Evolutionary conservation across 2,329 filamentous ascomycete genomes (phyloP).

Genomic region (Alternaria gansuensis): DNA sequence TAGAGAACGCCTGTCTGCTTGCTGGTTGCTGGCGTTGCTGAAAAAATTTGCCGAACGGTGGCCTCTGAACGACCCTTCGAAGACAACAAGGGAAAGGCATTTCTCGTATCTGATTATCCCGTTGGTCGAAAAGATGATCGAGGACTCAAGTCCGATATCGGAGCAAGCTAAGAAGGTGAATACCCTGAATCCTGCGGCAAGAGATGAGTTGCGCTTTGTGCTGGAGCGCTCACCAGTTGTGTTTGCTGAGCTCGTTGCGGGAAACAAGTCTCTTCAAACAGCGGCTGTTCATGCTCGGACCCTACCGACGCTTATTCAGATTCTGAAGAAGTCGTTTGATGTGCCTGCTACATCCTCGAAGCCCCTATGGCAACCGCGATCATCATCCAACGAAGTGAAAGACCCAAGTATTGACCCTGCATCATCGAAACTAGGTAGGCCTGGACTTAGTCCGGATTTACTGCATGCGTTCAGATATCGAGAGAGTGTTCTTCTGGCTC

Average conservation of each 20-base stretch:
- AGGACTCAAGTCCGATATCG: constrained; percentile 45
- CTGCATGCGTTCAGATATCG: constrained; percentile 77
- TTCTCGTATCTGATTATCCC: constrained; percentile 59
- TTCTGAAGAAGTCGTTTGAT: constrained; percentile 73
- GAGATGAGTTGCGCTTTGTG: constrained; percentile 42
- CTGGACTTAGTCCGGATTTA: constrained; percentile 59
- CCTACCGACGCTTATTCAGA: constrained; percentile 68
- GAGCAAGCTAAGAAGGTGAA: constrained; percentile 38
- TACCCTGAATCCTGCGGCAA: constrained; percentile 58
- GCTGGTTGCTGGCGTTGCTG: constrained; percentile 52
- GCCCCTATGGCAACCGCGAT: constrained; percentile 64
- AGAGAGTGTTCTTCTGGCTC: constrained; percentile 77
- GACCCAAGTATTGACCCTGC: constrained; percentile 42
- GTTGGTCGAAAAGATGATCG: constrained; percentile 59
- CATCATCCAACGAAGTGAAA: constrained; percentile 35
- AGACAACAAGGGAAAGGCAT: constrained; percentile 53
- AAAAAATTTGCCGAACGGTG: constrained; percentile 51
- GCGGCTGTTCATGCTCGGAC: constrained; percentile 77
- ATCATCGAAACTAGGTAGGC: constrained; percentile 46
- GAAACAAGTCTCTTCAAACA: constrained; percentile 81
- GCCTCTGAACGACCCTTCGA: constrained; percentile 50
- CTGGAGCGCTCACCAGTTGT: constrained; percentile 72
- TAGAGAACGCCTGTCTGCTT: constrained; percentile 54
- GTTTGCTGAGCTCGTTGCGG: constrained; percentile 79
- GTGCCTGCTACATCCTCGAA: constrained; percentile 59